These are phyloP conservation scores for Aspergillus ostianus DNA, from an alignment of 495 filamentous ascomycete genomes.

Conservation along the genomic window DNA sequence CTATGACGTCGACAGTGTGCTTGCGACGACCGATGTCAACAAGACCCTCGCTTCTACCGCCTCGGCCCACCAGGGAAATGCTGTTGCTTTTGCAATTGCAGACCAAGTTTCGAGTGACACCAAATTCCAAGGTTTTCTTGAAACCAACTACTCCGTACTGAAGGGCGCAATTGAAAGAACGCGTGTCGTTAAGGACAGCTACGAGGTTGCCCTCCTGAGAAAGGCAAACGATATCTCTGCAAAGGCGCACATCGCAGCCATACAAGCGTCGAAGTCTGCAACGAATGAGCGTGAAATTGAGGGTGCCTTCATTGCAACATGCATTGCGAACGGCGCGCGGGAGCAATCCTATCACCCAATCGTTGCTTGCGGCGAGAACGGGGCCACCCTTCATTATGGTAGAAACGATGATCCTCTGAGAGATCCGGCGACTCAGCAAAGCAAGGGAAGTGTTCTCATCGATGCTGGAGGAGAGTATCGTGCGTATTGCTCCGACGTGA, in stretches of 20 bases:
- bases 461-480: slow-evolving; percentile 82
- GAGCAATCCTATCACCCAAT: slow-evolving; percentile 86
- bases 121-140: slow-evolving; percentile 61
- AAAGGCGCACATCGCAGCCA: slow-evolving; percentile 69
- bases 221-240: slow-evolving; percentile 81
- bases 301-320: slow-evolving; percentile 70
- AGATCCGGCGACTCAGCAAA: slow-evolving; percentile 38
- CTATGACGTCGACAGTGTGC: slow-evolving; percentile 82
- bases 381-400: slow-evolving; percentile 85
- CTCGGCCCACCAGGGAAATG: slow-evolving; percentile 42
- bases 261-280: slow-evolving; percentile 61
- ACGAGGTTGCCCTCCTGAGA: slow-evolving; percentile 78
- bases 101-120: slow-evolving; percentile 65
- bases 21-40: slow-evolving; percentile 68
- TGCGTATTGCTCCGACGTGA: slow-evolving; percentile 85
- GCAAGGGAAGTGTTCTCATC: slow-evolving; percentile 72
- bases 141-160: slow-evolving; percentile 59
- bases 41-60: slow-evolving; percentile 51
- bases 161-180: slow-evolving; percentile 75
- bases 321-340: slow-evolving; percentile 68
- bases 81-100: slow-evolving; percentile 66
- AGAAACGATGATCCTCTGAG: slow-evolving; percentile 66
- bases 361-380: slow-evolving; percentile 71
- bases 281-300: slow-evolving; percentile 82
- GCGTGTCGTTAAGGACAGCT: slow-evolving; percentile 79